Base-by-base conservation (phyloP, 2,329 filamentous ascomycete genomes). In the Trichoderma harzianum region DNA sequence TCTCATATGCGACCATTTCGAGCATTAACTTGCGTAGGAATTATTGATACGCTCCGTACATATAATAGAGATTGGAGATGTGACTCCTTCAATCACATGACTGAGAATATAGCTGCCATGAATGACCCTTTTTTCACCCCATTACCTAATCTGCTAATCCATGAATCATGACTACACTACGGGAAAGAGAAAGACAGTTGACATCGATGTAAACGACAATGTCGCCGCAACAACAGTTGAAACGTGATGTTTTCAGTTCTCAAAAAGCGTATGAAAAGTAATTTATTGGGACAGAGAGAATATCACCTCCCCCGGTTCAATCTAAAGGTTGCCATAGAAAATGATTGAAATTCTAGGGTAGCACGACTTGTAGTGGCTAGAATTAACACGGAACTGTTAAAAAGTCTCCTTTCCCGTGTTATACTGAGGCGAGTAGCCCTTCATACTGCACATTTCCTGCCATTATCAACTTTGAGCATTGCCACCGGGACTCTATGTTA, bases 351-450 rank as follows among this genome's bases (percentile, higher is more conserved):
- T 21, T 21, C 10, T 51, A 51, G 43, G 43, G 43, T 51, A 51
- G 43, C 18, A 5, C 43, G n/a, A 1, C n/a, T 51, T 12, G n/a
- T 18, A 3, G 3, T 51, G 5, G 43, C 43, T 5, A 21, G 1
- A 51, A 47, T 47, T n/a, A n/a, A 39, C n/a, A 47, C 3, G 2
- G n/a, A n/a, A 43, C 7, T 51, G 43, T 51, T 8, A 21, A 6
- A 7, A 10, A 18, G 5, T 21, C 7, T 51, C 8, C n/a, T 12
- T 21, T 51, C 8, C 4, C n/a, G n/a, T 6, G 4, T 10, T 21
- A 21, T 6, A 51, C n/a, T 0, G n/a, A 12, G n/a, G 18, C 43
- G 43, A 1, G 0, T 0, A n/a, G 5, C 3, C 3, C 18, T 43
- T 43, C 18, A 43, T 43, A 43, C 39, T 43, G 16, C 16, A n/a